phyloP scores from a whole-genome alignment of 768 basidiomycete genomes.

The Auricularia sp. region DNA sequence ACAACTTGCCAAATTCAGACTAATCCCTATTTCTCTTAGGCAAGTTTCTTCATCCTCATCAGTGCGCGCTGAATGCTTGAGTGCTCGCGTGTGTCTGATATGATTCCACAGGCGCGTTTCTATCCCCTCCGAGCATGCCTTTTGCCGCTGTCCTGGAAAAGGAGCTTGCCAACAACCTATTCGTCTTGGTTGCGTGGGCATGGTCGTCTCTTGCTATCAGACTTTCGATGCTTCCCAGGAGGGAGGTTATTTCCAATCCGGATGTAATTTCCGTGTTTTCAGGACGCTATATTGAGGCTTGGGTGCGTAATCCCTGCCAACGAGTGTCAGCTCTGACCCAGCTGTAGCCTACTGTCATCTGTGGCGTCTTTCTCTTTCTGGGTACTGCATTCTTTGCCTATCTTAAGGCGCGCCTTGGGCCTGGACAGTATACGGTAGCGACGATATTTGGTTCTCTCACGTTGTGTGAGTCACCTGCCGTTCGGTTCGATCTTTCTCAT shows the following conservation, averaged over 20 bases:
- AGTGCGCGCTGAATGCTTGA: neutral
- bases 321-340: neutral
- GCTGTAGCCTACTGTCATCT: conserved; percentile 32
- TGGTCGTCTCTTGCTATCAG: conserved; percentile 61
- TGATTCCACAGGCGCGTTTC: conserved; percentile 37
- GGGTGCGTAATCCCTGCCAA: conserved; percentile 17
- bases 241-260: conserved; percentile 29
- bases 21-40: conserved; percentile 27
- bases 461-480: conserved; percentile 31
- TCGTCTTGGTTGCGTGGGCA: conserved; percentile 49
- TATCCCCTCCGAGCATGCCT: conserved; percentile 60
- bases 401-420: conserved; percentile 48
- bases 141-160: conserved; percentile 62
- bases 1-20: neutral
- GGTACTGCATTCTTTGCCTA: conserved; percentile 52
- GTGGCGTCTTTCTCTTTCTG: conserved; percentile 53
- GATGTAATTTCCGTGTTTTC: conserved; percentile 30
- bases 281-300: conserved; percentile 49
- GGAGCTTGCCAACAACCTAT: conserved; percentile 45
- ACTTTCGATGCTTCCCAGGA: conserved; percentile 49
- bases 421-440: conserved; percentile 53
- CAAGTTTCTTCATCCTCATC: conserved; percentile 54
- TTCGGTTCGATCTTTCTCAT: neutral
- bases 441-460: conserved; percentile 50
- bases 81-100: neutral